Percentiles rank a stretch among this genome's conserved stretches.
These are phyloP conservation scores for Talaromyces sp. DNA, from an alignment of 2,329 filamentous ascomycete species.

Conservation along the genomic window DNA sequence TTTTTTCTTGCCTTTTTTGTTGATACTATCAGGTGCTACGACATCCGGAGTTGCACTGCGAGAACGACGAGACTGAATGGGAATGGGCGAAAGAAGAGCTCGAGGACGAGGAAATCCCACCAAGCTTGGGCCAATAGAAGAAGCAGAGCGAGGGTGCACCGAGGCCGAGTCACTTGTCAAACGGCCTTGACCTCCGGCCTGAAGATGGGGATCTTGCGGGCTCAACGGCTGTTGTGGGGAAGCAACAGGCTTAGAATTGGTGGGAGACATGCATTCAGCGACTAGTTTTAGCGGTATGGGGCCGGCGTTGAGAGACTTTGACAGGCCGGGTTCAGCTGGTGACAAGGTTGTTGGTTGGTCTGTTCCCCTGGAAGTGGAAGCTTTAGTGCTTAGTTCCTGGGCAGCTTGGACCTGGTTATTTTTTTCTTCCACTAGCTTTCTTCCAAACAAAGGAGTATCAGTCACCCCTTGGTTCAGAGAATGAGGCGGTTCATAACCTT, in stretches of 20 bases:
- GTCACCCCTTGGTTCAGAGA: conserved; percentile 18
- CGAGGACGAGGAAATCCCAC: conserved; percentile 9
- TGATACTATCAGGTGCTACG: background rate
- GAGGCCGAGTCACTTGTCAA: conserved; percentile 2
- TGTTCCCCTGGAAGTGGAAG: background rate
- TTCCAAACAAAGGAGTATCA: conserved; percentile 14
- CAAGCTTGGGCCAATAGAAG: background rate
- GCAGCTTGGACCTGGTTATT: background rate
- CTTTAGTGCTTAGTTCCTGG: conserved; percentile 5
- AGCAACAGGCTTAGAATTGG: conserved; percentile 21
- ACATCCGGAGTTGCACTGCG: conserved; percentile 18
- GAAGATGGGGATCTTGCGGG: conserved; percentile 1
- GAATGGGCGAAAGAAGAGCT: conserved; percentile 17
- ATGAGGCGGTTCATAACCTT: conserved; percentile 1
- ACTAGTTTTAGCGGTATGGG: conserved; percentile 20
- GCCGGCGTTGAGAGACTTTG: conserved; percentile 11
- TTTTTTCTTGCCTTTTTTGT: conserved; percentile 13
- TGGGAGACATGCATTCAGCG: conserved; percentile 31
- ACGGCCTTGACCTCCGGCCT: background rate
- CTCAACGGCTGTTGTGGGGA: conserved; percentile 20
- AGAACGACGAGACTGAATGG: conserved; percentile 17
- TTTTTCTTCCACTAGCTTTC: conserved; percentile 7
- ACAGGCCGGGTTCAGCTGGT: background rate
- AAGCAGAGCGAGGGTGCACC: conserved; percentile 6
- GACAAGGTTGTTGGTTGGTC: background rate